phyloP scores from a whole-genome alignment of 1,139 yeast species.

The Yamadazyma conglobata region DNA sequence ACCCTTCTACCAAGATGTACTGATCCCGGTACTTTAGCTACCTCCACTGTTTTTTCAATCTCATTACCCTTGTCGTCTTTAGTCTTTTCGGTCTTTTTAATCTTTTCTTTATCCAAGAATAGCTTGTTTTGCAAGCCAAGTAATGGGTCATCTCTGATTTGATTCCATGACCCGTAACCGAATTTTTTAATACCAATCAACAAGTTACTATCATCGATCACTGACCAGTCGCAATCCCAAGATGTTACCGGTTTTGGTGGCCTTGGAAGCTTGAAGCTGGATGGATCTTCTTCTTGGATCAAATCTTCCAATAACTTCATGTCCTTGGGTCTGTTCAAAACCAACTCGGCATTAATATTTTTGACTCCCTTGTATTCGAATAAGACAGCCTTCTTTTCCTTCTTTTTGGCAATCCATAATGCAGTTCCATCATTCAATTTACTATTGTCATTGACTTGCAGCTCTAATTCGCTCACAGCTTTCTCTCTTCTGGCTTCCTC shows the following conservation, averaged over 20 bases:
- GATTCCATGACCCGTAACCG: slow-evolving; percentile 95
- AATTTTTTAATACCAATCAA: slow-evolving; percentile 85
- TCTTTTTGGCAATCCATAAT: slow-evolving; percentile 58
- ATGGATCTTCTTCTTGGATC: slow-evolving; percentile 58
- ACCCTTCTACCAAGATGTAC: slow-evolving; percentile 93
- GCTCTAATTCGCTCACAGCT: slow-evolving; percentile 57
- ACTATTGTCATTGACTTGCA: slow-evolving; percentile 46
- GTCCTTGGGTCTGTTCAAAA: slow-evolving; percentile 79
- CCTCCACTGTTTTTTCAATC: slow-evolving; percentile 9
- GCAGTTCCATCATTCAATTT: slow-evolving; percentile 38
- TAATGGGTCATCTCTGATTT: slow-evolving; percentile 92
- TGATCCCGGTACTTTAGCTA: slow-evolving; percentile 74
- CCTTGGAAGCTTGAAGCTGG: slow-evolving; percentile 53
- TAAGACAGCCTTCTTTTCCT: slow-evolving; percentile 80
- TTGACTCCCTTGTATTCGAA: slow-evolving; percentile 89
- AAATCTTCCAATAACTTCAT: slow-evolving; percentile 60
- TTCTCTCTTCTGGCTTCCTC: slow-evolving; percentile 64
- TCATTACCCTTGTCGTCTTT: slow-evolving; percentile 11
- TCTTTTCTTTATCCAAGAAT: slow-evolving; percentile 47
- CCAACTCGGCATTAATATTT: slow-evolving; percentile 85
- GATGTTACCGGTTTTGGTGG: slow-evolving; percentile 80
- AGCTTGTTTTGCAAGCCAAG: slow-evolving; percentile 82
- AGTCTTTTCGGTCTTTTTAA: slow-evolving; percentile 12
- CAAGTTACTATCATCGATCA: slow-evolving; percentile 80
- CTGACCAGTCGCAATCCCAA: slow-evolving; percentile 89